Evolutionary conservation across 192 early-diverging fungal species (phyloP), one percentile per base, ranked within the genome.

Genomic region (Coemansia sp.): DNA sequence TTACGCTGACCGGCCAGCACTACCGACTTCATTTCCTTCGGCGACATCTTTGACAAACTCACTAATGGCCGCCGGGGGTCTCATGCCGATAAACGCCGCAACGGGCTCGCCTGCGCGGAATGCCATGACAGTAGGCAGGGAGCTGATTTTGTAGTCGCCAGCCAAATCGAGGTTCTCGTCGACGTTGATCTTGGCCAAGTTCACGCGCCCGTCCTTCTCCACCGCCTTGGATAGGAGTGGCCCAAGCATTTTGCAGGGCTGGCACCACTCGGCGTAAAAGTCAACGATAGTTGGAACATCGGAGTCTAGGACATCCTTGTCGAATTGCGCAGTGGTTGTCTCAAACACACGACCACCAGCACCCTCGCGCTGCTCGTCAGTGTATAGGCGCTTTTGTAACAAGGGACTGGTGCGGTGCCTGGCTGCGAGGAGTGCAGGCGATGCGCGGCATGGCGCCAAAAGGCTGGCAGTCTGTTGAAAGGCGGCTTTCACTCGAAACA

Each of bases 201-300:
- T 86, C 0, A 90, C 87, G 41, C 87, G 85, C n/a, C 85, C 87
- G 45, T 90, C 82, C 19, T 79, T 81, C 12, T 77, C 71, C 17
- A 94, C 91, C 6, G 84, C 84, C 44, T 88, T 86, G 8, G 85
- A 73, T 23, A 96, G 75, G 23, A 90, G 70, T 19, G 93, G 93
- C 8, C 86, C 89, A 7, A 96, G 75, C 73, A 92, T 77, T 42
- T 87, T 88, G 81, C 94, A 96, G 15, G 93, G 93, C 53, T 89
- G 86, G 73, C 93, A 95, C 94, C 94, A 96, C 37, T 89, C 88
- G 51, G 62, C 67, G 38, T 74, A 75, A 74, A 94, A 95, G 58
- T 95, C 94, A 15, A 95, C 94, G 42, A 95, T 67, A 14, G 90
- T 86, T 2, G 91, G 91, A 37, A 89, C 75, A 4, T 87, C 79